phyloP scores from a whole-genome alignment of 208 protist species.

The Acanthamoeba triangularis region DNA sequence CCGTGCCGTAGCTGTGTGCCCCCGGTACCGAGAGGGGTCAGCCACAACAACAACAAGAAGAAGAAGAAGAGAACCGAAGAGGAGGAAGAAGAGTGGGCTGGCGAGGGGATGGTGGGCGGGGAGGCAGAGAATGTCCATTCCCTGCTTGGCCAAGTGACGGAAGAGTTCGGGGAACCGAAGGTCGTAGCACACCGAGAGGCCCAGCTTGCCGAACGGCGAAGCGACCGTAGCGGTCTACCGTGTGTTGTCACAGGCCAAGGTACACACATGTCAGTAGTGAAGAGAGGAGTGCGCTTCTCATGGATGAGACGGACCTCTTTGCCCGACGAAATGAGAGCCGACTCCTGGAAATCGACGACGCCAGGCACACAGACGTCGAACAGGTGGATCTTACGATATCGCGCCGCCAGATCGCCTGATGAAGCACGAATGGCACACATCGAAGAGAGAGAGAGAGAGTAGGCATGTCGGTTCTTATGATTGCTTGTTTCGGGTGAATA shows the following conservation, averaged over 20 bases:
- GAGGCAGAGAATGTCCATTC: slow-evolving; percentile 35
- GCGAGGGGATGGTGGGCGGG: neutral
- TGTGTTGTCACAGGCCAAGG: neutral
- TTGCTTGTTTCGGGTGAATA: neutral
- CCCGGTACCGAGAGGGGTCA: neutral
- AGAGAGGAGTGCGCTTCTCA: neutral
- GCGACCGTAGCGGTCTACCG: neutral
- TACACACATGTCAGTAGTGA: neutral
- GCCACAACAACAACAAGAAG: neutral
- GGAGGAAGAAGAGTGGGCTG: neutral
- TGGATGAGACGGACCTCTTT: neutral
- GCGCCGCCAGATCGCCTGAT: slow-evolving; percentile 11
- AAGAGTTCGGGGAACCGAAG: slow-evolving; percentile 18
- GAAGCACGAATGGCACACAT: neutral
- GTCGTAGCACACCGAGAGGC: slow-evolving; percentile 35
- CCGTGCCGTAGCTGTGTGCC: slow-evolving; percentile 16
- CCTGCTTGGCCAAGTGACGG: neutral
- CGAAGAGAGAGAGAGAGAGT: neutral
- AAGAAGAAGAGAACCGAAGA: neutral
- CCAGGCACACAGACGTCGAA: slow-evolving; percentile 52
- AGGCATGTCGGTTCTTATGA: neutral
- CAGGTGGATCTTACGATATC: slow-evolving; percentile 48
- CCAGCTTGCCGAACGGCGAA: neutral
- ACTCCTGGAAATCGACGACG: slow-evolving; percentile 41
- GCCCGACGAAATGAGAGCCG: neutral